These are phyloP conservation scores for Cordyceps pruinosa DNA, from an alignment of 2,329 filamentous ascomycete genomes.

Conservation along the genomic window DNA sequence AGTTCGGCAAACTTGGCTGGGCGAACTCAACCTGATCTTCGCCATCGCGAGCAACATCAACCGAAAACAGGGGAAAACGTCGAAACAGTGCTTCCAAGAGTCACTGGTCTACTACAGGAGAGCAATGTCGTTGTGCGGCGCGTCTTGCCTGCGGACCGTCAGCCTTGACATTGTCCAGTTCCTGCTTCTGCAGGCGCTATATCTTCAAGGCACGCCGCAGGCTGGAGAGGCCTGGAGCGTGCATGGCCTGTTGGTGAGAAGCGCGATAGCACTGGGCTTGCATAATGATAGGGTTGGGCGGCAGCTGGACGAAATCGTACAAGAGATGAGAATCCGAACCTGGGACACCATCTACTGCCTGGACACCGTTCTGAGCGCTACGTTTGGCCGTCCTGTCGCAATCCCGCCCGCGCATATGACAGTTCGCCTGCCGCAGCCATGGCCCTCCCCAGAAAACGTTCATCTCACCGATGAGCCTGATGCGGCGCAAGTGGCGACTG, in stretches of 20 bases:
- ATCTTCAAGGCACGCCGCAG: slow-evolving; percentile 46
- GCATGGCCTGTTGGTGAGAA: slow-evolving; percentile 45
- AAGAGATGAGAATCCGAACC: slow-evolving; percentile 39
- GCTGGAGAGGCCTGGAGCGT: slow-evolving; percentile 47
- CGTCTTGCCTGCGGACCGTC: slow-evolving; percentile 31
- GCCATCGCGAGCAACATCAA: slow-evolving; percentile 37
- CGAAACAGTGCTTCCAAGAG: slow-evolving; percentile 29
- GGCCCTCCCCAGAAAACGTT: background rate
- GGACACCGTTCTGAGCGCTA: slow-evolving; percentile 39
- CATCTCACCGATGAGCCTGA: background rate
- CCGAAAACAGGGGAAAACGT: slow-evolving; percentile 21
- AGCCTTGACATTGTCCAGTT: slow-evolving; percentile 44
- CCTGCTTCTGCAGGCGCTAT: slow-evolving; percentile 42
- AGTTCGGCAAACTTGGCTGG: slow-evolving; percentile 42
- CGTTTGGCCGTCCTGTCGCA: slow-evolving; percentile 39
- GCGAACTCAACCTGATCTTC: slow-evolving; percentile 42
- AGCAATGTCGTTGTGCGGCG: slow-evolving; percentile 36
- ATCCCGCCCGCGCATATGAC: slow-evolving; percentile 38
- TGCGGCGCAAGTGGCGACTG: background rate
- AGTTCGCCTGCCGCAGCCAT: slow-evolving; percentile 29
- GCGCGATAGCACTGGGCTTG: slow-evolving; percentile 44
- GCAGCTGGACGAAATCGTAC: slow-evolving; percentile 32
- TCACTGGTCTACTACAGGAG: slow-evolving; percentile 40
- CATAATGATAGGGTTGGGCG: slow-evolving; percentile 35
- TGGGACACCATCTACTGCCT: slow-evolving; percentile 31